Evolutionary conservation across 805 yeast species (phyloP).

Genomic region (Metschnikowia rubicola): DNA sequence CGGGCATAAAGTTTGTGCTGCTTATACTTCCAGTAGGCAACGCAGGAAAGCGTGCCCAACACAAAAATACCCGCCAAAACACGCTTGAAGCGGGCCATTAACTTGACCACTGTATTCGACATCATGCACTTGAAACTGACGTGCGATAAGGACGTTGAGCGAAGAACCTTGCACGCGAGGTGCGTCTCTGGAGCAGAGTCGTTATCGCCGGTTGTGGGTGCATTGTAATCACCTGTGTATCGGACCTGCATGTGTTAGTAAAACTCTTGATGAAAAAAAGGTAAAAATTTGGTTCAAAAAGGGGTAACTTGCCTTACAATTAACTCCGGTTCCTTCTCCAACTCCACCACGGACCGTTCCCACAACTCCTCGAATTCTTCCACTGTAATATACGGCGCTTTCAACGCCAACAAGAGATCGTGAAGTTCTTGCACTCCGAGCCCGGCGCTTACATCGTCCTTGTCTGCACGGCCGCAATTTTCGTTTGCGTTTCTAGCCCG

Average conservation of each 20-base stretch:
- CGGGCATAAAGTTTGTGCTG: slow-evolving; percentile 36
- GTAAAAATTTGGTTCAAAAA: slow-evolving; percentile 5
- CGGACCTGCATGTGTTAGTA: slow-evolving; percentile 31
- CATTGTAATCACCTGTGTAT: slow-evolving; percentile 17
- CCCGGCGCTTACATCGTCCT: slow-evolving; percentile 48
- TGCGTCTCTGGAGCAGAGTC: slow-evolving; percentile 37
- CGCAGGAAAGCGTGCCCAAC: slow-evolving; percentile 15
- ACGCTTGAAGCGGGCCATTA: slow-evolving; percentile 25
- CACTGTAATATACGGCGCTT: slow-evolving; percentile 46
- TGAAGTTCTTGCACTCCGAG: slow-evolving; percentile 48
- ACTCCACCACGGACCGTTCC: slow-evolving; percentile 57
- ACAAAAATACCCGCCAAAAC: slow-evolving; percentile 13
- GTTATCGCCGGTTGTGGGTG: slow-evolving; percentile 32
- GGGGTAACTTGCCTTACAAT: slow-evolving; percentile 70
- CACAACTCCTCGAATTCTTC: slow-evolving; percentile 76
- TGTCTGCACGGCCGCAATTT: slow-evolving; percentile 51
- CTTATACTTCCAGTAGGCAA: slow-evolving; percentile 32
- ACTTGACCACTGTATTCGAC: slow-evolving; percentile 47
- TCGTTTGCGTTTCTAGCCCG: slow-evolving; percentile 64
- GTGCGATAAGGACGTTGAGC: slow-evolving; percentile 69
- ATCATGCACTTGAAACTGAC: slow-evolving; percentile 54
- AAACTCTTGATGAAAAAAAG: neutral
- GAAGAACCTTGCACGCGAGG: slow-evolving; percentile 54
- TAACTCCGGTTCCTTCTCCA: slow-evolving; percentile 65
- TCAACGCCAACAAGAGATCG: slow-evolving; percentile 45